phyloP scores from a whole-genome alignment of 2,329 filamentous ascomycete genomes.

The Nothophaeocryptopus gaeumannii region DNA sequence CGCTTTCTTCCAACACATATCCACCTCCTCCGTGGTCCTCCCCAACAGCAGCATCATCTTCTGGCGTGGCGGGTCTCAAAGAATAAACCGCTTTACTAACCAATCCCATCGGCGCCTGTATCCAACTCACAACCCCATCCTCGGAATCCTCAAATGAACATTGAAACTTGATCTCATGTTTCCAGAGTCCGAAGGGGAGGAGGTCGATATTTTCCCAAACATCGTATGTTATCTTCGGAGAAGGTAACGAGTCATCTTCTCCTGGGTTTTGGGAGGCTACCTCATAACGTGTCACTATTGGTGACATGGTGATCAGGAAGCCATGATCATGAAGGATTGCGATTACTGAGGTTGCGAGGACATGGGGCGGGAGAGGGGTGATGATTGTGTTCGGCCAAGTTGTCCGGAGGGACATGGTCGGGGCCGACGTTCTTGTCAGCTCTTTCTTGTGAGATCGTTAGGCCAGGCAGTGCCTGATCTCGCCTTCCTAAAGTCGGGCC shows the following conservation, averaged over 20 bases:
- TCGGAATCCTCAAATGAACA: slow-evolving; percentile 14
- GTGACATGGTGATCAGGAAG: slow-evolving; percentile 20
- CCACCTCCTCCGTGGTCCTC: neutral
- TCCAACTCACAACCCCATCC: slow-evolving; percentile 10
- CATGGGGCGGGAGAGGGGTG: slow-evolving; percentile 13
- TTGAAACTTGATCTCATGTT: slow-evolving; percentile 20
- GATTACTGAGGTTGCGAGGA: slow-evolving; percentile 10
- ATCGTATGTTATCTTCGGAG: slow-evolving; percentile 12
- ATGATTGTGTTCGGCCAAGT: slow-evolving; percentile 8
- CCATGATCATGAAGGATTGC: slow-evolving; percentile 20
- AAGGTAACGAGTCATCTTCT: no score
- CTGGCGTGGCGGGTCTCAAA: neutral
- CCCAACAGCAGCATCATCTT: neutral
- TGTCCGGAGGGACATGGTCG: neutral
- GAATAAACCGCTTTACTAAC: slow-evolving; percentile 1
- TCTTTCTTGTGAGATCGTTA: no score
- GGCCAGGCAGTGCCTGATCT: no score
- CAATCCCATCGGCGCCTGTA: neutral
- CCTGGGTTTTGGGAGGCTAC: slow-evolving; percentile 4
- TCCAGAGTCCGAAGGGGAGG: slow-evolving; percentile 20
- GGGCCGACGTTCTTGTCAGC: neutral
- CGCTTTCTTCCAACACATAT: slow-evolving; percentile 2
- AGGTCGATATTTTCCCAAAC: slow-evolving; percentile 20
- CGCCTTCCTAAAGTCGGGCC: no score
- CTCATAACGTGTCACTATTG: slow-evolving; percentile 17